Evolutionary conservation across 2,329 filamentous ascomycete genomes (phyloP).

Genomic region (Sporothrix brunneoviolacea): DNA sequence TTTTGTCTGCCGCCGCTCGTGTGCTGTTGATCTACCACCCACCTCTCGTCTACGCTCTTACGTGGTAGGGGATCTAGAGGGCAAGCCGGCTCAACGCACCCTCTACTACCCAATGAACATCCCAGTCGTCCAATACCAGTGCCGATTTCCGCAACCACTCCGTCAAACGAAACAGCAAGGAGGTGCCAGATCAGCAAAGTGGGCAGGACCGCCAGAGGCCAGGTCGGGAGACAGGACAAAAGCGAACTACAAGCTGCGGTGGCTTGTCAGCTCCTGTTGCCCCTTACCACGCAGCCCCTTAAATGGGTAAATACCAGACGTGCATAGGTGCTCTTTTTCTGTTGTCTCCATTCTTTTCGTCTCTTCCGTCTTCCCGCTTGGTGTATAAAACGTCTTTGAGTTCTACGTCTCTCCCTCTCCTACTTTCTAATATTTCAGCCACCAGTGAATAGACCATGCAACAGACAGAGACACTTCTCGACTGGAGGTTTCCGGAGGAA

Average conservation of each 20-base stretch:
- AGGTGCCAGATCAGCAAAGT: neutral
- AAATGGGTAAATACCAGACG: neutral
- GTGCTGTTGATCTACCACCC: neutral
- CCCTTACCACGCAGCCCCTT: neutral
- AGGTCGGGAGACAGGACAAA: too few species aligned
- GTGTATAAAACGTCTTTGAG: neutral
- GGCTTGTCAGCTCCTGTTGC: neutral
- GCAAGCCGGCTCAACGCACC: too few species aligned
- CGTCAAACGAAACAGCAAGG: neutral
- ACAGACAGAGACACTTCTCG: slow-evolving; percentile 8
- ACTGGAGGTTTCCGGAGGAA: slow-evolving; percentile 12
- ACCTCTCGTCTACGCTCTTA: neutral
- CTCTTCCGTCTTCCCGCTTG: neutral
- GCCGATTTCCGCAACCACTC: too few species aligned
- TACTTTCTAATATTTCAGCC: neutral
- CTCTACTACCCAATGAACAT: too few species aligned
- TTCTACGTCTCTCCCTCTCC: neutral
- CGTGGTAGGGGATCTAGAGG: neutral
- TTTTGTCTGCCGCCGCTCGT: neutral
- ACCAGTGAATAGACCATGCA: slow-evolving; percentile 8
- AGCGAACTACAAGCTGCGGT: too few species aligned
- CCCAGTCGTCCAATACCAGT: neutral
- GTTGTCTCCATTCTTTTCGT: too few species aligned
- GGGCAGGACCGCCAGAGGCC: too few species aligned
- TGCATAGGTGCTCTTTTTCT: neutral